Evolutionary conservation across 352 stramenopile genomes (phyloP).

Genomic region (Pythium pyrilobum): DNA sequence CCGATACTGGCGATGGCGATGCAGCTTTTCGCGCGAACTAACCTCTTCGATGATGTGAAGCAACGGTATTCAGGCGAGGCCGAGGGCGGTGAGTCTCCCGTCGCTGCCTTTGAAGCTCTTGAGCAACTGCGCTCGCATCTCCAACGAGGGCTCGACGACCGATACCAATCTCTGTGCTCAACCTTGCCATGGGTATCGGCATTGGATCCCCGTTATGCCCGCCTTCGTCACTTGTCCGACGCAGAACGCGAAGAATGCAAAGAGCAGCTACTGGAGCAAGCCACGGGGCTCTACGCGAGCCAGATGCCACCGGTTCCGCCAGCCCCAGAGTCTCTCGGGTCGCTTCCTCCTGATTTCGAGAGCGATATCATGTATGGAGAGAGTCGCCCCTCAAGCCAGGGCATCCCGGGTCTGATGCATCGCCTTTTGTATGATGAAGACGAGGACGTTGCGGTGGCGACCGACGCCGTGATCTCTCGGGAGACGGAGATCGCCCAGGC

Average conservation of each 20-base stretch:
- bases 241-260: slow-evolving; percentile 27
- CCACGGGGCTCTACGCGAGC: slow-evolving; percentile 21
- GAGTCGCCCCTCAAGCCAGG: background rate
- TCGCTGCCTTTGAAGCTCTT: slow-evolving; percentile 3
- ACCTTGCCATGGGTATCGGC: slow-evolving; percentile 35
- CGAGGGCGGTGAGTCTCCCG: background rate
- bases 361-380: slow-evolving; percentile 30
- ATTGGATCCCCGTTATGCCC: slow-evolving; percentile 40
- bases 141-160: background rate
- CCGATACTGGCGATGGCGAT: slow-evolving; percentile 31
- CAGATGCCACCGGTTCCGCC: slow-evolving; percentile 18
- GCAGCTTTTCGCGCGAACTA: slow-evolving; percentile 22
- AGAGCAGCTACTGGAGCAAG: slow-evolving; percentile 9
- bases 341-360: slow-evolving; percentile 24
- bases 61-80: background rate
- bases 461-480: slow-evolving; percentile 23
- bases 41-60: slow-evolving; percentile 26
- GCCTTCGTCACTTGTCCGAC: slow-evolving; percentile 36
- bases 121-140: slow-evolving; percentile 13
- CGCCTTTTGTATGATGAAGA: slow-evolving; percentile 48
- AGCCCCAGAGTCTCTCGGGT: slow-evolving; percentile 12
- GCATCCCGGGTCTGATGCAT: slow-evolving; percentile 40
- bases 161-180: slow-evolving; percentile 12
- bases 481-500: slow-evolving; percentile 37
- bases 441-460: slow-evolving; percentile 23